Evolutionary conservation across 164 flowering plant species (phyloP).

Genomic region (Aristolochia contorta): DNA sequence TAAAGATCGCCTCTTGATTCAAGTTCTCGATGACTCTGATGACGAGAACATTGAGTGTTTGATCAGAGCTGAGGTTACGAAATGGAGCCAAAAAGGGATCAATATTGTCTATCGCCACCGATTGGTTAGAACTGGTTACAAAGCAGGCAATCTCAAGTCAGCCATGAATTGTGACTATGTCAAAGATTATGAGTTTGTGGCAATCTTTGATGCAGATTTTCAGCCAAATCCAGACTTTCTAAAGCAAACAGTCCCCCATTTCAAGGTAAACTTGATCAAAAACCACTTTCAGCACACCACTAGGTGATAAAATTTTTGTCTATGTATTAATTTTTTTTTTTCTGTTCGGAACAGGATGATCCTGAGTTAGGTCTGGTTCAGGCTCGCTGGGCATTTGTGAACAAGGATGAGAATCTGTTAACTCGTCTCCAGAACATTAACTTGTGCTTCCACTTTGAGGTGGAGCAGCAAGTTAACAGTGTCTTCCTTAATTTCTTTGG

Average conservation of each 20-base stretch:
- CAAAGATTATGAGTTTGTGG: conserved; percentile 82
- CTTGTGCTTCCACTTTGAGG: conserved; percentile 85
- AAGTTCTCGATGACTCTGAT: conserved; percentile 87
- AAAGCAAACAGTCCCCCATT: conserved; percentile 69
- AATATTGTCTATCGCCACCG: conserved; percentile 75
- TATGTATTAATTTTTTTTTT: neutral
- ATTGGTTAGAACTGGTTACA: conserved; percentile 81
- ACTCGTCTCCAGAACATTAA: conserved; percentile 86
- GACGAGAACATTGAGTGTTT: conserved; percentile 60
- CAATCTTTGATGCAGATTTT: conserved; percentile 94
- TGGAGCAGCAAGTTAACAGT: conserved; percentile 97
- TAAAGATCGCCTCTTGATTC: conserved; percentile 59
- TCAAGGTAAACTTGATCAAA: conserved; percentile 40
- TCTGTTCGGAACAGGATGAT: conserved; percentile 42
- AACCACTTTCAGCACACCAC: too few relatives aligned
- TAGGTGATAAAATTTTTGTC: neutral
- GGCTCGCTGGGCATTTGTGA: conserved; percentile 96
- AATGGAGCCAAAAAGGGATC: conserved; percentile 80
- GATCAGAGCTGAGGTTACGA: conserved; percentile 78
- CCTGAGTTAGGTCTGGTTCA: conserved; percentile 86
- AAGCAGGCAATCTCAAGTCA: conserved; percentile 97
- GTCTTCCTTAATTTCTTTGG: conserved; percentile 87
- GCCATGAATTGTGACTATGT: conserved; percentile 92
- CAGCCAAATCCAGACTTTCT: conserved; percentile 87
- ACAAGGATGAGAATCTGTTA: conserved; percentile 84